Percentiles rank a stretch among this genome's conserved stretches.
Evolutionary conservation across 345 rosid genomes (phyloP).

Genomic region (Psidium friedrichsthalianum): DNA sequence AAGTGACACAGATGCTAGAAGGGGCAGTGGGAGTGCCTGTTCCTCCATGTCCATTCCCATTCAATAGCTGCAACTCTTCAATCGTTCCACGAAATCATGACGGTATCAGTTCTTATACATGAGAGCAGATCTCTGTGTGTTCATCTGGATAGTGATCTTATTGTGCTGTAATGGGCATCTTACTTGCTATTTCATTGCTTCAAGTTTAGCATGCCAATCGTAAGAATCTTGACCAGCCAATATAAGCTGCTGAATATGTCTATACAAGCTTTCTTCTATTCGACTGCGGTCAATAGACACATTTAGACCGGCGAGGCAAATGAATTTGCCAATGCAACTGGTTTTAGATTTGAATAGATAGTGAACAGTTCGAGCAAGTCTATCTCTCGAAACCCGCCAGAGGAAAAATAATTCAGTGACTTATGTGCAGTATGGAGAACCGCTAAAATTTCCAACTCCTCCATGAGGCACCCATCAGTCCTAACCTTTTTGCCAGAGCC

Average conservation of each 20-base stretch:
- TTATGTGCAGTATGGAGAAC: background rate
- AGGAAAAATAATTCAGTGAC: background rate
- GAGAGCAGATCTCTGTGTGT: background rate
- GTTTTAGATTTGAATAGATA: background rate
- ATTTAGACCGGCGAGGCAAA: background rate
- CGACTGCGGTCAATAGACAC: background rate
- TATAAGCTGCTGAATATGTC: background rate
- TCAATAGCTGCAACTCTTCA: background rate
- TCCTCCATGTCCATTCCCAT: conserved; percentile 11
- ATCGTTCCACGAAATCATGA: background rate
- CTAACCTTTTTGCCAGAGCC: background rate
- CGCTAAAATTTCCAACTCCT: background rate
- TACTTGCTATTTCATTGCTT: background rate
- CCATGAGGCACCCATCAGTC: background rate
- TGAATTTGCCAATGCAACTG: background rate
- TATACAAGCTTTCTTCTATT: background rate
- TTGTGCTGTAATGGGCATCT: background rate
- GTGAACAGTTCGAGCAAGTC: background rate
- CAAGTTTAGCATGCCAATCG: background rate
- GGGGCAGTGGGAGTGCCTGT: conserved; percentile 16
- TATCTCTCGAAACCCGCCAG: background rate
- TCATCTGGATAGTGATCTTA: background rate
- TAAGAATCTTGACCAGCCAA: background rate
- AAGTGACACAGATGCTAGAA: conserved; percentile 45
- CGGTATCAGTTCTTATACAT: background rate